Conservation (phyloP, 441 rosid genomes). For the Flueggea neowawraea region DNA sequence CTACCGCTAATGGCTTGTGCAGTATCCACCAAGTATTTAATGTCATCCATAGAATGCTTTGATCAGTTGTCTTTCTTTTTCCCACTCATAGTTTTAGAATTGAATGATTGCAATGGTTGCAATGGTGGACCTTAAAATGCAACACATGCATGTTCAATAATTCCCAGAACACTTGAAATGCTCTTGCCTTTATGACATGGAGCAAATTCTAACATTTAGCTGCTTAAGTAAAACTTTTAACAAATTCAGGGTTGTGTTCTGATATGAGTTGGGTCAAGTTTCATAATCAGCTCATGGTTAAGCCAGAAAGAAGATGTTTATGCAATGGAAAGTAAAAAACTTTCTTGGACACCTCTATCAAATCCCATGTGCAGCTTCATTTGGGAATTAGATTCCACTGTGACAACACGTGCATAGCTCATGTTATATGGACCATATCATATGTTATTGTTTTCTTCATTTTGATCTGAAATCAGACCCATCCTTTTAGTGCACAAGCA, state of each 20-base stretch:
- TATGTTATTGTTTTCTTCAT: not conserved
- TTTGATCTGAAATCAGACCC: not conserved
- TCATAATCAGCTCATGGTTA: not conserved
- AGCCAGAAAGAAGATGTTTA: not conserved
- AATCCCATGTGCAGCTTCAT: not conserved
- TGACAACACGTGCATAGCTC: not conserved
- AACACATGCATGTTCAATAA: not conserved
- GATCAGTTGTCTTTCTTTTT: not conserved
- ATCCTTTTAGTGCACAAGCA: no score
- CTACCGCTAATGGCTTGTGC: not conserved
- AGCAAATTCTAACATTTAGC: no score
- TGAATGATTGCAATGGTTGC: constrained; percentile 2
- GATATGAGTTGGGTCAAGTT: no score
- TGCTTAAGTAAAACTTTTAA: no score
- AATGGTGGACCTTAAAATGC: not conserved
- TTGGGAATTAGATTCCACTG: constrained; percentile 1
- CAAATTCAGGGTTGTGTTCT: no score
- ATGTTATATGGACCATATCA: constrained; percentile 1
- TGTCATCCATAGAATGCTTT: not conserved
- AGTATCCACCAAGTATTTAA: not conserved
- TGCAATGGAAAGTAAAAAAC: not conserved
- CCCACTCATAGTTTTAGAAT: not conserved
- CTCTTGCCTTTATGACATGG: no score
- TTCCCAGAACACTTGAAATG: not conserved
- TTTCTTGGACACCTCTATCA: not conserved